Evolutionary conservation across 1,284 basidiomycete genomes (phyloP), one percentile per base, ranked within the genome.

Genomic region (Fomitopsis schrenkii): DNA sequence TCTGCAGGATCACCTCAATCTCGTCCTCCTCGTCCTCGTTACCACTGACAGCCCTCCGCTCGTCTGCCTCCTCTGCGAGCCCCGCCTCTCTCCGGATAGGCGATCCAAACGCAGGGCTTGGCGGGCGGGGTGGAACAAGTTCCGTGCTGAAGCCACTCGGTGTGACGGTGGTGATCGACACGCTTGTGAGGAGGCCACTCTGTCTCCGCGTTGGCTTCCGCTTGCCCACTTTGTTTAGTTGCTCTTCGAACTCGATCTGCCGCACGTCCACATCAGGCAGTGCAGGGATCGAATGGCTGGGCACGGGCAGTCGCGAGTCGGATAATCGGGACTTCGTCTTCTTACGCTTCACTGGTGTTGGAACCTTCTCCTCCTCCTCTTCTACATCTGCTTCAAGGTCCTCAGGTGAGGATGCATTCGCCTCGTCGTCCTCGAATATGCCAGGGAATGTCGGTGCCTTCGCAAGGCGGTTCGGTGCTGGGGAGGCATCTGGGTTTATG

Each of bases 401-500:
- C 33, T 68, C 70, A 10, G 67, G 77, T 10, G 78, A 75, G 17
- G 72, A 70, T 35, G 69, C 44, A 74, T 79, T 67, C 15, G 59
- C 63, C 62, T 90, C 88, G 0, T 90, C 87, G 55, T 90, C 89
- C 69, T 91, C 88, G 40, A 77, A 67, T 60, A 91, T 90, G 15
- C 83, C 83, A 0, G 88, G 85, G 35, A 91, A 72, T 56, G 82
- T 85, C 2, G 88, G 88, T 42, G 84, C 75, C 48, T 85, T 81
- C n/a, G 88, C 81, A 59, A 91, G 79, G 50, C 86, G 84, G 66
- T 79, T 79, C 36, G 78, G 72, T 56, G 80, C 79, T 0, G 83
- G 83, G 14, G 83, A 81, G 60, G 75, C 70, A 67, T 72, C 76
- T 68, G 73, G 78, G 70, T 77, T 77, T 66, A 66, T 73, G 60